These are phyloP conservation scores for Lichtheimia corymbifera DNA, from an alignment of 371 early-diverging fungal species.

Conservation along the genomic window DNA sequence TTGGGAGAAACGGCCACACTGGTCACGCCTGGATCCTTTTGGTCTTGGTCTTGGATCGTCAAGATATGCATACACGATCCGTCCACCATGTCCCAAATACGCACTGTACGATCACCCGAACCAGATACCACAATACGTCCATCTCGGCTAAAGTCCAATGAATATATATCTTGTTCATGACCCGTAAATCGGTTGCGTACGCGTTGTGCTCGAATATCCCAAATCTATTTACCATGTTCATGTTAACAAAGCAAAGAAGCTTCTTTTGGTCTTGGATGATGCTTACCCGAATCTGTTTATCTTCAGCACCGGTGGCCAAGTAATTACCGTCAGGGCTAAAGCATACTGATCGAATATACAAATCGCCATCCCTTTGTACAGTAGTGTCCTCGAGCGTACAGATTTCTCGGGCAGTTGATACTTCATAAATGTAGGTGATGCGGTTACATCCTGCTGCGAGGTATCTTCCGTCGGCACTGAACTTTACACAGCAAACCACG, in stretches of 20 bases:
- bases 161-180: conserved; percentile 97
- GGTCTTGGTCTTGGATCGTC: conserved; percentile 77
- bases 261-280: not conserved
- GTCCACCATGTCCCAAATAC: conserved; percentile 86
- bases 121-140: conserved; percentile 93
- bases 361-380: conserved; percentile 74
- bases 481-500: conserved; percentile 95
- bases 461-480: conserved; percentile 85
- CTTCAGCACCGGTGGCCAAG: conserved; percentile 97
- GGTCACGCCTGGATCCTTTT: conserved; percentile 94
- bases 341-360: conserved; percentile 95
- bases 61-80: conserved; percentile 75
- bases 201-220: conserved; percentile 74
- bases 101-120: conserved; percentile 91
- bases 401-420: conserved; percentile 61
- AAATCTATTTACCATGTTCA: conserved; percentile 44
- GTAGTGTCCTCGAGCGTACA: conserved; percentile 79
- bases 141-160: conserved; percentile 93
- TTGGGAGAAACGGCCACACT: conserved; percentile 91
- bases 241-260: not conserved
- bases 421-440: conserved; percentile 84
- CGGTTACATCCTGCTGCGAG: conserved; percentile 95
- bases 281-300: conserved; percentile 86
- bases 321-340: conserved; percentile 93
- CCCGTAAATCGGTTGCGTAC: conserved; percentile 77